These are phyloP conservation scores for Penicillium sp. DNA, from an alignment of 2,329 filamentous ascomycete genomes.

Conservation along the genomic window DNA sequence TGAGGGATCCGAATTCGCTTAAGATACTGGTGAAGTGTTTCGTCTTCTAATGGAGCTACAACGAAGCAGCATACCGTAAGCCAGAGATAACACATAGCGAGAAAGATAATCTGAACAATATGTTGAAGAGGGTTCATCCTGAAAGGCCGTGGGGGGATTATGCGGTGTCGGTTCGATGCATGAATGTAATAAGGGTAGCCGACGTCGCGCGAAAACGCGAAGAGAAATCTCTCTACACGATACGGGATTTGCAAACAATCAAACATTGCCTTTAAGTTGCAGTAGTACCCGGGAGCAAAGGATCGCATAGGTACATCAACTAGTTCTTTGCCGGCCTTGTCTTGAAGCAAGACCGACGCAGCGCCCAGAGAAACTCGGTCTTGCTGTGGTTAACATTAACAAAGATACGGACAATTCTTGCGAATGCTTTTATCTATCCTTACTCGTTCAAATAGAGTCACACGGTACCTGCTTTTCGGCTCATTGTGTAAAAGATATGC, in stretches of 20 bases:
- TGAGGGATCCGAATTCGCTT: background rate
- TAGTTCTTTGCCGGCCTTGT: constrained; percentile 18
- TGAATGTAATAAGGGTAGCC: background rate
- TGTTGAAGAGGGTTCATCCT: background rate
- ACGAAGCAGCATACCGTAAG: background rate
- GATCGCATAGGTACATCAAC: constrained; percentile 50
- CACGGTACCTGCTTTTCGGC: constrained; percentile 35
- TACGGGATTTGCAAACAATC: constrained; percentile 29
- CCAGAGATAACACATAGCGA: background rate
- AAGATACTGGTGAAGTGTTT: background rate
- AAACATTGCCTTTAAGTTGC: constrained; percentile 55
- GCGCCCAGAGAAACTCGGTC: constrained; percentile 43
- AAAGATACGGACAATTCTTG: background rate
- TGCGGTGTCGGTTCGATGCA: background rate
- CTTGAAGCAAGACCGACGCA: constrained; percentile 34
- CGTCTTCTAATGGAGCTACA: background rate
- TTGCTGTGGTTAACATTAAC: constrained; percentile 28
- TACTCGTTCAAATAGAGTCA: constrained; percentile 47
- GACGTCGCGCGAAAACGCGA: background rate
- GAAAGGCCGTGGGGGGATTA: background rate
- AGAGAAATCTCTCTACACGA: background rate
- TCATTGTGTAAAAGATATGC: constrained; percentile 45
- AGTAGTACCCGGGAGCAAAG: constrained; percentile 53
- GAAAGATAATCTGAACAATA: background rate
- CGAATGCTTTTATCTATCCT: background rate